Conservation (phyloP, 1,284 basidiomycete genomes). For the Cryptococcus sp. region DNA sequence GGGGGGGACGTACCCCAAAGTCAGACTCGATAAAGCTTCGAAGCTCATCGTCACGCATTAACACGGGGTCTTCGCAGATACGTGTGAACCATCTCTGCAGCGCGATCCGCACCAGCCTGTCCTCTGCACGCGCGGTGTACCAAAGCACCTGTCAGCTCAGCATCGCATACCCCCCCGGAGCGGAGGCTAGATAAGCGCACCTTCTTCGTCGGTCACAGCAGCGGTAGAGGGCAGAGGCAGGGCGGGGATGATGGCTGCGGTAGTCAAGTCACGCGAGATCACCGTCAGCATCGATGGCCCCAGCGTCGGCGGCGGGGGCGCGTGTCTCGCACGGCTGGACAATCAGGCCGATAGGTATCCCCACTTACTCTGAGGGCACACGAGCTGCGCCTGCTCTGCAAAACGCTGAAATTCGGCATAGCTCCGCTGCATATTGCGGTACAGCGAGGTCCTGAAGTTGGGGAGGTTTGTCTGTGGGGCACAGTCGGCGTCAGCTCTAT, state of each 20-base stretch:
- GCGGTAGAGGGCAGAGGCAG: slow-evolving; percentile 87
- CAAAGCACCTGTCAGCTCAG: too few relatives aligned
- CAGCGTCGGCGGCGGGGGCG: too few relatives aligned
- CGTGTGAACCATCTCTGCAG: slow-evolving; percentile 87
- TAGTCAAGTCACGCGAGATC: too few relatives aligned
- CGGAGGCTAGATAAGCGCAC: slow-evolving; percentile 33
- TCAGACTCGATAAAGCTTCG: slow-evolving; percentile 91
- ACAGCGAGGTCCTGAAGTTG: slow-evolving; percentile 81
- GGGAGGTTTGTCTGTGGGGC: slow-evolving; percentile 75
- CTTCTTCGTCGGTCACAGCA: slow-evolving; percentile 91
- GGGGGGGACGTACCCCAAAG: slow-evolving; percentile 62
- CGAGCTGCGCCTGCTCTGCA: slow-evolving; percentile 75
- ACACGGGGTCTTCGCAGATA: slow-evolving; percentile 80
- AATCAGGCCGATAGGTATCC: too few relatives aligned
- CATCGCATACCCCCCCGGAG: too few relatives aligned
- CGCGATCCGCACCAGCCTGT: slow-evolving; percentile 85
- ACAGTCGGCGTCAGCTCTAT: background rate
- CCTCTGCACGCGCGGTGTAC: too few relatives aligned
- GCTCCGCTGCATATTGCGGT: slow-evolving; percentile 84
- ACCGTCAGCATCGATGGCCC: background rate
- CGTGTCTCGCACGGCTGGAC: background rate
- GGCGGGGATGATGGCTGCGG: slow-evolving; percentile 77
- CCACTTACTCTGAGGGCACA: slow-evolving; percentile 68
- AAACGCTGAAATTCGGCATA: slow-evolving; percentile 89
- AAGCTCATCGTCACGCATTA: slow-evolving; percentile 82